phyloP scores from a whole-genome alignment of 257 asterid species.

The Salvia hispanica region DNA sequence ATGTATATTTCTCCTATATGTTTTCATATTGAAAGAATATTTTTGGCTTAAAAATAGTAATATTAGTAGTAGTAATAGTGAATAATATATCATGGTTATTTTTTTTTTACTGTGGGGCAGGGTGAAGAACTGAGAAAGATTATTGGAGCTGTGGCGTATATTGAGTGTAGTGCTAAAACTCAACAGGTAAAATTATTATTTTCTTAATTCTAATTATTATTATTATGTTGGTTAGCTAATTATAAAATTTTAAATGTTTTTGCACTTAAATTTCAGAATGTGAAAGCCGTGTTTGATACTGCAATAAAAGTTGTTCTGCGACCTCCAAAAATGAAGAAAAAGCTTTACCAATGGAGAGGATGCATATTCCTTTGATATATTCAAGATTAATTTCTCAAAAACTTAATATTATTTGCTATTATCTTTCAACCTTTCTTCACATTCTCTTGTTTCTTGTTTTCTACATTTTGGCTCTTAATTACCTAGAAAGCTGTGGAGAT shows the following conservation, averaged over 20 bases:
- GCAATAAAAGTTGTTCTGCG: conserved; percentile 72
- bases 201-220: neutral
- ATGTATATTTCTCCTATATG: too few species aligned
- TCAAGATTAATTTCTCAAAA: neutral
- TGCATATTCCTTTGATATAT: conserved; percentile 50
- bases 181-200: conserved; percentile 54
- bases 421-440: conserved; percentile 28
- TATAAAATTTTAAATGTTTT: neutral
- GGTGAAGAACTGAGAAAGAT: conserved; percentile 71
- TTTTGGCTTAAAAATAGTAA: too few species aligned
- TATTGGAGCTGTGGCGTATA: conserved; percentile 74
- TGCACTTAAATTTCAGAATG: conserved; percentile 50
- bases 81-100: too few species aligned
- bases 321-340: conserved; percentile 65
- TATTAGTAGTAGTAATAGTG: too few species aligned
- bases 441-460: neutral
- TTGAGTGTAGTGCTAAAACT: conserved; percentile 78
- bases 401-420: neutral
- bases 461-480: neutral
- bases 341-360: conserved; percentile 41
- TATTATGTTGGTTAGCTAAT: too few species aligned
- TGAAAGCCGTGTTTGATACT: conserved; percentile 71
- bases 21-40: too few species aligned
- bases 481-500: neutral
- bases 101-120: conserved; percentile 24